Evolutionary conservation across 352 stramenopile genomes (phyloP), one percentile per base, ranked within the genome.

Genomic region (Phytophthora quininea): DNA sequence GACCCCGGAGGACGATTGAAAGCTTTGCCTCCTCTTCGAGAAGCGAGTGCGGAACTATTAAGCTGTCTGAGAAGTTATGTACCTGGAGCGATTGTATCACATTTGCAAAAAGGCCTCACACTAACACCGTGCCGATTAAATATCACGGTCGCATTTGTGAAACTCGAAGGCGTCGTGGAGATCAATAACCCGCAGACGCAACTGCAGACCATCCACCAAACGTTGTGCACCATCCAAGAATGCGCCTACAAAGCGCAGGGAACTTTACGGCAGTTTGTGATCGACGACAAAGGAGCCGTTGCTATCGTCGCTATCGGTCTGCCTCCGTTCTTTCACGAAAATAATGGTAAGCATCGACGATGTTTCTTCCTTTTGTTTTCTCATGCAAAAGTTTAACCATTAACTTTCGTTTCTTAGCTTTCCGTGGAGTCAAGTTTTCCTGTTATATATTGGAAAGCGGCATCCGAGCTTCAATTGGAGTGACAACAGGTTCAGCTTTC

Each of bases 271-370:
- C 89, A 96, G 62, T 95, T 96, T 50, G 68, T 95, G 6, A 93
- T 96, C 38, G 89, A 96, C 38, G 88, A 96, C 67, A 95, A 96
- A 68, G 89, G 89, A 19, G 87, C 85, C 0, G 75, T 95, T 9
- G 85, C 86, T 11, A 95, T 95, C 45, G 71, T 95, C 19, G 85
- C 82, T 10, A 82, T 96, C 27, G 88, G 89, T 0, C 69, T 95
- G 0, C 84, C 85, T 1, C 89, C 89, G 11, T 91, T 91, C 56
- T 93, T 90, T 64, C 87, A 95, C 62, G 83, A 96, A 74, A 91
- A 96, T 72, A 95, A 96, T 64, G 77, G 83, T 89, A 63, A 31
- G 46, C 19, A 24, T 24, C 19, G 19, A 24, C 19, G 19, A 24
- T 24, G 19, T 24, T 24, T 24, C 19, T 24, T 24, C 19, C 19